Evolutionary conservation across 2,329 filamentous ascomycete genomes (phyloP).

Genomic region (Aspergillus clavatus): DNA sequence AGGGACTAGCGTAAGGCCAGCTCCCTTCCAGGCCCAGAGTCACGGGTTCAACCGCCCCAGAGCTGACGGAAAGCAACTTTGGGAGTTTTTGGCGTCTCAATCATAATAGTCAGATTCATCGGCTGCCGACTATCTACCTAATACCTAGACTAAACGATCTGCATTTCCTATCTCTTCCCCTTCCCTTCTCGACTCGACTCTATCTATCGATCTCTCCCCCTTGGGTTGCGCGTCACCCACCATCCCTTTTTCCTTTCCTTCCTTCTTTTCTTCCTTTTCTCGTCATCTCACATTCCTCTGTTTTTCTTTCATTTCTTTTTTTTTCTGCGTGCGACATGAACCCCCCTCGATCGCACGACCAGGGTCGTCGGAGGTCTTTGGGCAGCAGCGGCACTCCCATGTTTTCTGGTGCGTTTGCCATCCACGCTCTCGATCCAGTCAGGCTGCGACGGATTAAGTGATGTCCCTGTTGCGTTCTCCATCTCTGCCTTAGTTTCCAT

Average conservation of each 20-base stretch:
- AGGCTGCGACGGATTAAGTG: not conserved
- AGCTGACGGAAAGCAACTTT: conserved; percentile 19
- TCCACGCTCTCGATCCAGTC: conserved; percentile 1
- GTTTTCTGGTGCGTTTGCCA: conserved; percentile 29
- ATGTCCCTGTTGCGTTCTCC: not conserved
- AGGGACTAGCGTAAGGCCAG: conserved; percentile 27
- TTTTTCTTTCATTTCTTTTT: conserved; percentile 1
- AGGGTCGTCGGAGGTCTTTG: conserved; percentile 31
- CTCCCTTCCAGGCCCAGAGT: conserved; percentile 26
- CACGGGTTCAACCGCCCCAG: conserved; percentile 29
- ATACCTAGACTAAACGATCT: too few relatives aligned
- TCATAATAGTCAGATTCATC: too few relatives aligned
- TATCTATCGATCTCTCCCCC: too few relatives aligned
- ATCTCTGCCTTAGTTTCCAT: too few relatives aligned
- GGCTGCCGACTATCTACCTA: too few relatives aligned
- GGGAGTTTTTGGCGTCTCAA: too few relatives aligned
- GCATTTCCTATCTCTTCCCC: conserved; percentile 3
- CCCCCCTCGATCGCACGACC: conserved; percentile 30
- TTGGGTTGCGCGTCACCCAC: conserved; percentile 6
- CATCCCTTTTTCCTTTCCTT: conserved; percentile 5
- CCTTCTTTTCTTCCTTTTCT: conserved; percentile 4
- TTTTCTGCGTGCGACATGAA: conserved; percentile 33
- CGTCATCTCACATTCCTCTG: not conserved
- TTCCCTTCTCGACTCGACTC: too few relatives aligned
- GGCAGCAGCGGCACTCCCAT: conserved; percentile 35